Percentiles rank a stretch among this genome's conserved stretches.
These are phyloP conservation scores for Colletotrichum tofieldiae DNA, from an alignment of 2,329 filamentous ascomycete species.

Conservation along the genomic window DNA sequence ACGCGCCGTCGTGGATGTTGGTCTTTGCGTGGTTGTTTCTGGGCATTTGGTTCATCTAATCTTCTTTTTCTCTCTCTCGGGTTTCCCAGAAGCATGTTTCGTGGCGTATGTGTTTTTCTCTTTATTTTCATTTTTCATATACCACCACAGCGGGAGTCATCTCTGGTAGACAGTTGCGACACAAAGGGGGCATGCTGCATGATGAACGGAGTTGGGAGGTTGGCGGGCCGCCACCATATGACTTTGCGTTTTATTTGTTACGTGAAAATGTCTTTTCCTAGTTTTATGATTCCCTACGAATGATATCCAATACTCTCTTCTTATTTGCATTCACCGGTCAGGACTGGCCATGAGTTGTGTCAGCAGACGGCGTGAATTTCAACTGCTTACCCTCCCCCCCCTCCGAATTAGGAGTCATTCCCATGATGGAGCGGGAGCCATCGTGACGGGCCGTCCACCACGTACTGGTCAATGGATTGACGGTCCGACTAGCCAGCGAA, in stretches of 20 bases:
- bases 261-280: background rate
- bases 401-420: background rate
- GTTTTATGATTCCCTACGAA: background rate
- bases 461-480: background rate
- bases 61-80: background rate
- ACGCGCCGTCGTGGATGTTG: slow-evolving; percentile 22
- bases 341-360: background rate
- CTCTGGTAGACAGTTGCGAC: background rate
- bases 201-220: background rate
- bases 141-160: background rate
- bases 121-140: background rate
- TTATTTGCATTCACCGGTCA: background rate
- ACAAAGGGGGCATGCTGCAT: background rate
- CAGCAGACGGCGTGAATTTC: background rate
- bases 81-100: background rate
- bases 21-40: slow-evolving; percentile 4
- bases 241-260: background rate
- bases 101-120: background rate
- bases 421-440: background rate
- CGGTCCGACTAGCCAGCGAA: background rate
- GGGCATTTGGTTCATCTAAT: slow-evolving; percentile 28
- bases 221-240: background rate
- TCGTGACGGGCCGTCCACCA: background rate
- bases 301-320: background rate
- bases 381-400: background rate